Percentiles rank a stretch among this genome's conserved stretches.
Evolutionary conservation across 805 yeast species (phyloP).

Genomic region (Ogataea sp.): DNA sequence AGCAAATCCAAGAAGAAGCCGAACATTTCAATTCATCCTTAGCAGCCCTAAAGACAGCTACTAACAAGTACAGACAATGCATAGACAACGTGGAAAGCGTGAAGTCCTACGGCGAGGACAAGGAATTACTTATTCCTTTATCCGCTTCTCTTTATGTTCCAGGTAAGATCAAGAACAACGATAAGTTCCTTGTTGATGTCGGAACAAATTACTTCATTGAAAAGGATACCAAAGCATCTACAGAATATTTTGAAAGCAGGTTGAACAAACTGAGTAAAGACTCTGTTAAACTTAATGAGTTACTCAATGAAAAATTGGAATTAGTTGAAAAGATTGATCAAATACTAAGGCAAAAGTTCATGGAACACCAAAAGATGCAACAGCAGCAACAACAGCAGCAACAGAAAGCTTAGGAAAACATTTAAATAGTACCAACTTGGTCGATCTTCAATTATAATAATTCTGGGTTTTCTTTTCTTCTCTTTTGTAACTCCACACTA

Average conservation of each 20-base stretch:
- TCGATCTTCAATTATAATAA: too few relatives aligned
- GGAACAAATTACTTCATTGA: conserved; percentile 96
- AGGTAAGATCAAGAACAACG: conserved; percentile 59
- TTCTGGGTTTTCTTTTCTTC: too few relatives aligned
- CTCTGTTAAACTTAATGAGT: conserved; percentile 60
- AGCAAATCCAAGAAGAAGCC: conserved; percentile 75
- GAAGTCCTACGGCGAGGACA: conserved; percentile 24
- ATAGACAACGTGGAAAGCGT: conserved; percentile 57
- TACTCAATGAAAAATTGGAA: conserved; percentile 68
- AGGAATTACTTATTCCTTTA: conserved; percentile 71
- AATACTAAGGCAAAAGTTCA: conserved; percentile 44
- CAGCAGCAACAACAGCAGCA: conserved; percentile 5
- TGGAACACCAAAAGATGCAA: conserved; percentile 31
- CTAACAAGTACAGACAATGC: conserved; percentile 75
- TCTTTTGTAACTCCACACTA: too few relatives aligned
- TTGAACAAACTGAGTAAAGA: conserved; percentile 67
- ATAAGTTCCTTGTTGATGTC: conserved; percentile 79
- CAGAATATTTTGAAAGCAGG: conserved; percentile 64
- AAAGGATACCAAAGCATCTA: conserved; percentile 60
- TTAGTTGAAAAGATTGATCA: conserved; percentile 54
- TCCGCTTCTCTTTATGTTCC: conserved; percentile 87
- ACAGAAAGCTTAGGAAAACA: conserved; percentile 1
- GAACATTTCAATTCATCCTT: conserved; percentile 80
- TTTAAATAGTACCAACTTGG: too few relatives aligned
- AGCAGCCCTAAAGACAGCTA: conserved; percentile 78